Evolutionary conservation across 352 stramenopile species (phyloP).

Genomic region (Phytophthora sojae): DNA sequence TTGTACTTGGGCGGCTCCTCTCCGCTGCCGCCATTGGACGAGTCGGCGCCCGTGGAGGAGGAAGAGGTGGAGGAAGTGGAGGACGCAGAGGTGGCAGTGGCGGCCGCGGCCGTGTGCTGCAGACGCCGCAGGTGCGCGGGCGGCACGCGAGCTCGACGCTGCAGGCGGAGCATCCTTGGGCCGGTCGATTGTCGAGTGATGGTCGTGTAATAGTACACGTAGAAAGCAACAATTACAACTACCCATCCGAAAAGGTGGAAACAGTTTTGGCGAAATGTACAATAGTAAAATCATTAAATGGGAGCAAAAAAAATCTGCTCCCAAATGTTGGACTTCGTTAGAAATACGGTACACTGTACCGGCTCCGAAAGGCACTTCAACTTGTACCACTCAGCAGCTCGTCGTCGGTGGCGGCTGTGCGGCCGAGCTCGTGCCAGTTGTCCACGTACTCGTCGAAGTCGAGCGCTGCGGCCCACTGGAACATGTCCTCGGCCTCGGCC

Average conservation of each 20-base stretch:
- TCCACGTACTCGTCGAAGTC: slow-evolving; percentile 83
- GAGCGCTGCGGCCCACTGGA: slow-evolving; percentile 67
- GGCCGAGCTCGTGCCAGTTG: slow-evolving; percentile 68
- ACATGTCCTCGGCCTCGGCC: slow-evolving; percentile 72
- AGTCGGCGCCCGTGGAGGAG: background rate
- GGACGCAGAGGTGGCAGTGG: background rate
- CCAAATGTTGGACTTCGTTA: no score
- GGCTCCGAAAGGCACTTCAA: background rate
- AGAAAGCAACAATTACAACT: no score
- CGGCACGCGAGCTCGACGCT: slow-evolving; percentile 26
- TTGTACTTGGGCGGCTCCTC: slow-evolving; percentile 82
- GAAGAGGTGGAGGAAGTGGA: slow-evolving; percentile 8
- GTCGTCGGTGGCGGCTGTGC: slow-evolving; percentile 55
- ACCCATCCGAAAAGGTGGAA: no score
- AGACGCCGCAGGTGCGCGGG: slow-evolving; percentile 14
- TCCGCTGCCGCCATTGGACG: slow-evolving; percentile 21
- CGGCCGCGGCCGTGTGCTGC: slow-evolving; percentile 18
- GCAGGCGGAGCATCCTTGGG: slow-evolving; percentile 26
- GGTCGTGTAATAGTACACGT: no score
- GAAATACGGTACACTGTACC: background rate
- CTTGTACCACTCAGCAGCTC: slow-evolving; percentile 2
- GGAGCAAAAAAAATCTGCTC: no score
- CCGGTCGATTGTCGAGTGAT: no score
- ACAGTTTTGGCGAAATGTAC: no score
- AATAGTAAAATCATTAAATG: no score